phyloP scores from a whole-genome alignment of 2,329 filamentous ascomycete species.

The Beauveria bassiana region DNA sequence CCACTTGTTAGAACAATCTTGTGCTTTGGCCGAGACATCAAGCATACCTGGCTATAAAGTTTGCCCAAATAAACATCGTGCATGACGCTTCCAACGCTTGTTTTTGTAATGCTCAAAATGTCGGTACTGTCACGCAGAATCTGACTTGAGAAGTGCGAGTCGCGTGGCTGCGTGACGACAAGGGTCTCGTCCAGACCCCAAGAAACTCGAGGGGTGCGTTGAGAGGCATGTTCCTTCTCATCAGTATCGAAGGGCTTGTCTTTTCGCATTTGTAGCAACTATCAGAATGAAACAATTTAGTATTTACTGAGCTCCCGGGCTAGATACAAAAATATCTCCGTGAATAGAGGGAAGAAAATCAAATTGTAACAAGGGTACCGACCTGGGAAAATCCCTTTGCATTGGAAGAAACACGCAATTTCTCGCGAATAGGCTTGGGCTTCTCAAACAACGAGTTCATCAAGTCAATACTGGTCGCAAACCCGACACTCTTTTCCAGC shows the following conservation, averaged over 20 bases:
- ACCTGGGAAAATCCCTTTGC: constrained; percentile 77
- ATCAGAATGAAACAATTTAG: constrained; percentile 40
- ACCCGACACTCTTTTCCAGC: constrained; percentile 51
- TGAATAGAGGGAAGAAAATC: constrained; percentile 17
- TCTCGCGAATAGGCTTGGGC: constrained; percentile 50
- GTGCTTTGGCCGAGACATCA: background rate
- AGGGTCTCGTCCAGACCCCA: constrained; percentile 73
- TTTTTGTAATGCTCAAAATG: constrained; percentile 26
- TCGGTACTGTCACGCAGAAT: constrained; percentile 19
- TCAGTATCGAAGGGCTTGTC: constrained; percentile 61
- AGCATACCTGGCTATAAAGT: constrained; percentile 47
- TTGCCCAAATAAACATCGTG: constrained; percentile 59
- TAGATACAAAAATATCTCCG: constrained; percentile 23
- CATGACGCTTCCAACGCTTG: constrained; percentile 52
- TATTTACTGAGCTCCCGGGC: constrained; percentile 26
- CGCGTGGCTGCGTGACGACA: constrained; percentile 43
- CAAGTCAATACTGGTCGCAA: constrained; percentile 84
- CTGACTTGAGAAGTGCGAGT: constrained; percentile 32
- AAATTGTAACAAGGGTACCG: constrained; percentile 50
- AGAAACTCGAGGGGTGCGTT: constrained; percentile 66
- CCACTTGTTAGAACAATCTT: constrained; percentile 13
- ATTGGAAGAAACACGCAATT: constrained; percentile 41
- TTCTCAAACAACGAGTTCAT: constrained; percentile 91
- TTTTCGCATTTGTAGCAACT: constrained; percentile 84
- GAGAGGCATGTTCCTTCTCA: constrained; percentile 58